Evolutionary conservation across 2,329 filamentous ascomycete species (phyloP), one percentile per base, ranked within the genome.

Genomic region (Claviceps capensis): DNA sequence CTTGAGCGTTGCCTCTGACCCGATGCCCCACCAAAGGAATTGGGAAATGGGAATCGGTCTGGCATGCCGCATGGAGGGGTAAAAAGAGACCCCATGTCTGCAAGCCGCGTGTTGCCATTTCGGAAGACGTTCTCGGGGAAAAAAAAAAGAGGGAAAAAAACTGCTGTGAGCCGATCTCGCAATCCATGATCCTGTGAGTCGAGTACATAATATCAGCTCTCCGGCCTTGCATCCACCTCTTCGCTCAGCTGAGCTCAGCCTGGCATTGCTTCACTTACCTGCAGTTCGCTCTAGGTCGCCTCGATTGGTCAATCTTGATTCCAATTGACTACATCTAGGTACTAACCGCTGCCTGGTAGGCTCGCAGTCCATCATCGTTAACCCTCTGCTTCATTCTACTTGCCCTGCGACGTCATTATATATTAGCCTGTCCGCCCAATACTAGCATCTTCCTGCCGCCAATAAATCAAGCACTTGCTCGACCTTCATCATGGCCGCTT

Each of bases 401-500:
- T 9, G 23, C 22, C 23, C 5, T 8, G 6, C 43, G 43, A 45
- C 43, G 43, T 34, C 43, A 45, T 13, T 26, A 26, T 14, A 34
- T 7, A 14, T 16, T 26, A 8, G 6, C 16, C 43, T 14, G 41
- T 5, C 19, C 41, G 43, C 43, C 23, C 43, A 30, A 5, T 22
- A 17, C 14, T 13, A 26, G 23, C 43, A 43, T 13, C 11, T 19
- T 14, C 19, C 42, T 5, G 43, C 34, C 23, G 5, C 6, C 7
- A 11, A 45, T 4, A 34, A 30, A 36, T 9, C 7, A 13, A 36
- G 16, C 19, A 46, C 8, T 16, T 17, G 11, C 26, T 11, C 44
- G 5, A 36, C 13, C 19, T 11, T 26, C 51, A 11, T 36, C 44
- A 54, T 54, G 52, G 44, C 50, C 36, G 45, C 23, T 43, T 58